Conservation (phyloP, 805 yeast species). For the Metschnikowia gelsemii region DNA sequence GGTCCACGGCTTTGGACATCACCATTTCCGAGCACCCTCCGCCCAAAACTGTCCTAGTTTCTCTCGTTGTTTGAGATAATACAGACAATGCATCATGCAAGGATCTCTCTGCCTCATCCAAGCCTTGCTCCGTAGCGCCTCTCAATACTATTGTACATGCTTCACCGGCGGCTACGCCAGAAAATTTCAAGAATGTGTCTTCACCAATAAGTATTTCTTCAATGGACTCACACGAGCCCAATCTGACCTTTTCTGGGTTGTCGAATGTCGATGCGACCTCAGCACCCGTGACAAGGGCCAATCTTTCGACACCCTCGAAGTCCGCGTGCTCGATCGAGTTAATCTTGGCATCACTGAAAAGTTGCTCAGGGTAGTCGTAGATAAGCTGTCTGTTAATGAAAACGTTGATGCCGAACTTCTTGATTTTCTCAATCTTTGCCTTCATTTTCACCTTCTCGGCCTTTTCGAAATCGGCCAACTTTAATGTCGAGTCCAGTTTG, state of each 20-base stretch:
- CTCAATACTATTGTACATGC: constrained; percentile 95
- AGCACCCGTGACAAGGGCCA: constrained; percentile 96
- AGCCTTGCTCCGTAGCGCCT: constrained; percentile 48
- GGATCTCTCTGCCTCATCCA: constrained; percentile 49
- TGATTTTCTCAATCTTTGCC: constrained; percentile 81
- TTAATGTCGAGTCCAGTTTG: constrained; percentile 92
- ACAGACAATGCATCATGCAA: constrained; percentile 96
- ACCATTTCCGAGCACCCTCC: constrained; percentile 90
- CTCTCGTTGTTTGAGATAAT: constrained; percentile 88
- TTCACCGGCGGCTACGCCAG: constrained; percentile 94
- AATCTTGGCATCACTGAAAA: constrained; percentile 82
- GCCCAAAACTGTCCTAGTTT: constrained; percentile 88
- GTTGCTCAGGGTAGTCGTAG: constrained; percentile 97
- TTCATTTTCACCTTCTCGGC: constrained; percentile 95
- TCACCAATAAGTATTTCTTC: constrained; percentile 95
- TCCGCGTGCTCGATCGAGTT: constrained; percentile 97
- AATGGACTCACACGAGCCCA: constrained; percentile 85
- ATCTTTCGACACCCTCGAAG: constrained; percentile 95
- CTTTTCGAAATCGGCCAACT: constrained; percentile 88
- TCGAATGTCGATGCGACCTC: constrained; percentile 97
- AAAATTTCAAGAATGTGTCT: constrained; percentile 81
- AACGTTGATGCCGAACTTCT: constrained; percentile 81
- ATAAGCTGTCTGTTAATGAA: constrained; percentile 95
- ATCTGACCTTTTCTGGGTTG: constrained; percentile 77
- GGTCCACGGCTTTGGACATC: constrained; percentile 96